Conservation (phyloP, 1,139 yeast genomes). For the Nakaseomyces kungkrabaensis region DNA sequence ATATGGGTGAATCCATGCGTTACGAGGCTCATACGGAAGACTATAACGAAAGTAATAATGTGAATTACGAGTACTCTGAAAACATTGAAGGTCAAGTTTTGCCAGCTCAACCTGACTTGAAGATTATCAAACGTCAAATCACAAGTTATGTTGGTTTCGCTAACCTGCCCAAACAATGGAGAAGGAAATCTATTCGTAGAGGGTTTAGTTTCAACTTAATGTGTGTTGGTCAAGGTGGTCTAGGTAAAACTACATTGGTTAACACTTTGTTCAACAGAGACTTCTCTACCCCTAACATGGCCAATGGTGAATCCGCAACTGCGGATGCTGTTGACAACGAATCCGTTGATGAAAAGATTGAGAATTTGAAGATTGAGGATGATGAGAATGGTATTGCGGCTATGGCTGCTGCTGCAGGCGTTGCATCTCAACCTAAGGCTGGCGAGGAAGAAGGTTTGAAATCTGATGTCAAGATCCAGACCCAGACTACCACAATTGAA, state of each 20-base stretch:
- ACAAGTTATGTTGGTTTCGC: constrained; percentile 96
- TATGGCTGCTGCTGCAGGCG: constrained; percentile 7
- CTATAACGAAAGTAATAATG: neutral
- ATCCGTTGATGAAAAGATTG: constrained; percentile 15
- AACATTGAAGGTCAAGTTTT: constrained; percentile 17
- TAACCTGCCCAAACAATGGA: constrained; percentile 98
- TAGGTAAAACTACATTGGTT: constrained; percentile 88
- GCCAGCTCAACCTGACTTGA: constrained; percentile 33
- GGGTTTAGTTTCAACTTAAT: constrained; percentile 88
- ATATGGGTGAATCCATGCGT: neutral
- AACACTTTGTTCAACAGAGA: constrained; percentile 83
- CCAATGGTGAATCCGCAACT: neutral
- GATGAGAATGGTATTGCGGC: constrained; percentile 14
- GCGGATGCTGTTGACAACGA: constrained; percentile 5
- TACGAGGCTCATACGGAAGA: neutral
- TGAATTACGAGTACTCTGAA: too few relatives aligned
- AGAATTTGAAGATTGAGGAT: constrained; percentile 12
- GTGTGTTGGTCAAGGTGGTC: constrained; percentile 86
- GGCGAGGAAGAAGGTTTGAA: constrained; percentile 28
- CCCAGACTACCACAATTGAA: constrained; percentile 65
- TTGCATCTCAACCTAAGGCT: constrained; percentile 5
- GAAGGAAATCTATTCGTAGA: constrained; percentile 82
- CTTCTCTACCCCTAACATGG: constrained; percentile 25
- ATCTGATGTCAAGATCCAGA: constrained; percentile 49
- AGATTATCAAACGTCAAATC: constrained; percentile 68